Base-by-base conservation (phyloP, 805 yeast species). In the Cyberlindnera euphorbiae region DNA sequence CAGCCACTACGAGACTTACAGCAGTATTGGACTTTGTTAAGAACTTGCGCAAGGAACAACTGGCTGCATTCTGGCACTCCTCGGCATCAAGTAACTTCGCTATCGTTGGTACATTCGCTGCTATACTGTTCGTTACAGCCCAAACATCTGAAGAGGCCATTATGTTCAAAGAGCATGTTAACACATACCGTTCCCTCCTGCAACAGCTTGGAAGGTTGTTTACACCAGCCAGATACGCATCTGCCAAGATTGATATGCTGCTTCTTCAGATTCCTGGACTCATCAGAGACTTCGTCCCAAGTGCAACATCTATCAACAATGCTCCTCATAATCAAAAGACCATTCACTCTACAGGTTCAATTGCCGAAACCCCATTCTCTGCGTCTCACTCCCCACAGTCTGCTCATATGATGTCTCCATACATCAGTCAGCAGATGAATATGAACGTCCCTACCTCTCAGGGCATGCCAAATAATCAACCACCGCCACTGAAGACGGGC, bases 61-160 rank as follows among this genome's bases (percentile, higher is more conserved):
- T 86, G 32, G 89, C 80, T 54, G 77, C 95, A 9, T 88, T 87
- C 57, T 89, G 96, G 96, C 93, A 85, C 59, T 75, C 88, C 2
- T 76, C 88, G 2, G 75, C 95, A 0, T 70, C 93, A 0, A 71
- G 82, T 11, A 86, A 85, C 52, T 76, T 89, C 45, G 77, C 95
- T 6, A 60, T 85, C 25, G 85, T 88, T 26, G 96, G 96, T 2
- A 76, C 90, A 0, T 89, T 89, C 67, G 95, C 96, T 0, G 80
- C 94, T 0, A 64, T 89, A 10, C 61, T 89, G 36, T 84, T 73
- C 49, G 79, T 81, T 12, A 82, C 96, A 0, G 65, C 93, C 2
- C 57, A 68, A 8, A 51, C 72, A 0, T 58, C 70, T 13, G 85
- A 79, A 36, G 96, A 87, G 51, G 71, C 82, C 0, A 65, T 64